Percentiles rank a stretch among this genome's conserved stretches.
These are phyloP conservation scores for Silybum marianum DNA, from an alignment of 129 eudicot genomes.

Conservation along the genomic window DNA sequence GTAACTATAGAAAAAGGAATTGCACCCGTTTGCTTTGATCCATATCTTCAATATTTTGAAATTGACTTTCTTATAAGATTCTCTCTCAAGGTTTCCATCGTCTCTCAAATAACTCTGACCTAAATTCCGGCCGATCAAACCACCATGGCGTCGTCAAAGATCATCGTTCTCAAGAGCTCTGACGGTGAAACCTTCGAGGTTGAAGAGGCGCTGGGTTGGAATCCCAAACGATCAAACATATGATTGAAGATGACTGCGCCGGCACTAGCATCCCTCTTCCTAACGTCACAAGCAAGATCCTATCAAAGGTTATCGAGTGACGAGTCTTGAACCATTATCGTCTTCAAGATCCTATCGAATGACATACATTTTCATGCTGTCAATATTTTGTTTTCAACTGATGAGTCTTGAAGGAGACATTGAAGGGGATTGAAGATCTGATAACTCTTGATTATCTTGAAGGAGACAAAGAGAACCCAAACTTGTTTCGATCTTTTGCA, in stretches of 20 bases:
- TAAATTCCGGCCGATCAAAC: constrained; percentile 27
- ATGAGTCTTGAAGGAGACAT: no score
- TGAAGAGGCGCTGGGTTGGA: constrained; percentile 66
- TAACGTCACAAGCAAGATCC: constrained; percentile 67
- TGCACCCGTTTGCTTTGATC: no score
- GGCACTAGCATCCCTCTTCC: constrained; percentile 64
- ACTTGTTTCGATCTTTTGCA: no score
- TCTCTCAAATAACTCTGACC: neutral
- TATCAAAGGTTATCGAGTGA: constrained; percentile 88
- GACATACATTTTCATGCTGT: no score
- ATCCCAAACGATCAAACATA: constrained; percentile 71
- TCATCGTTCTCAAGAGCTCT: constrained; percentile 55
- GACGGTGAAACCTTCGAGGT: no score
- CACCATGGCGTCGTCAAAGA: constrained; percentile 53
- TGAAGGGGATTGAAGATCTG: no score
- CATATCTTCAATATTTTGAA: neutral
- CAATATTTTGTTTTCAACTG: no score
- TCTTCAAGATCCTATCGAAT: no score
- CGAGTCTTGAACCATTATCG: no score
- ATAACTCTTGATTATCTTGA: no score
- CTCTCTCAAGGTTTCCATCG: constrained; percentile 19
- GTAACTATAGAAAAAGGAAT: neutral
- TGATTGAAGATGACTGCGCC: constrained; percentile 78
- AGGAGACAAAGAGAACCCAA: no score
- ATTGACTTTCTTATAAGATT: constrained; percentile 9